Evolutionary conservation across 106 monocot species (phyloP), one percentile per base, ranked within the genome.

Genomic region (Xerophyta viscosa): DNA sequence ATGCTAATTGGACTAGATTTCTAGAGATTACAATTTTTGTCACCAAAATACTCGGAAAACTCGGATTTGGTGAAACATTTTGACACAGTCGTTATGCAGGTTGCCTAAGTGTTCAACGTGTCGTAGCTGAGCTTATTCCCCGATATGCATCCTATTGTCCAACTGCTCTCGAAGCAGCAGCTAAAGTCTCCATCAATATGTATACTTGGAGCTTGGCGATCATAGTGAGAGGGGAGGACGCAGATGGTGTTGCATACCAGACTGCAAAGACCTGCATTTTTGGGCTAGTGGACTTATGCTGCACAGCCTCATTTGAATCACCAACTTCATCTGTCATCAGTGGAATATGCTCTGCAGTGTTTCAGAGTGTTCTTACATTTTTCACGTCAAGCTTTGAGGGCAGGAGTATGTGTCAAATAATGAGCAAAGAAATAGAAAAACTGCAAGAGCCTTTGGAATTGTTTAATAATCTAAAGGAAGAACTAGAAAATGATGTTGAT

Each of bases 221-320:
- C 31, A 67, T 90, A 71, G 66, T 64, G 47, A 86, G 68, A 66
- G 86, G 82, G 60, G 90, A 98, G 26, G 90, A 98, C 86, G 53
- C 47, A 0, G 82, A 86, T 66, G 55, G 56, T 66, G 70, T 86
- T 46, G 86, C 98, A 45, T 98, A 79, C 62, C 63, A 98, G 46
- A 90, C 86, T 37, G 82, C 71, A 47, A 98, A 74, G 56, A 50
- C 82, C 13, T 98, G 98, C 48, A 79, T 90, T 37, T 67, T 90
- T 86, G 98, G 90, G 8, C 58, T 98, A 27, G 76, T 78, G 52
- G 82, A 98, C 46, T 86, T 98, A 54, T 90, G 98, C 61, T 67
- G 66, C 43, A 71, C 86, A 21, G 98, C 98, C 54, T 74, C 98
- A 30, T 56, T 58, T 53, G 76, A 90, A 72, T 74, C 73, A 31